Base-by-base conservation (phyloP, 352 stramenopile genomes). In the Pythium utonaiense region DNA sequence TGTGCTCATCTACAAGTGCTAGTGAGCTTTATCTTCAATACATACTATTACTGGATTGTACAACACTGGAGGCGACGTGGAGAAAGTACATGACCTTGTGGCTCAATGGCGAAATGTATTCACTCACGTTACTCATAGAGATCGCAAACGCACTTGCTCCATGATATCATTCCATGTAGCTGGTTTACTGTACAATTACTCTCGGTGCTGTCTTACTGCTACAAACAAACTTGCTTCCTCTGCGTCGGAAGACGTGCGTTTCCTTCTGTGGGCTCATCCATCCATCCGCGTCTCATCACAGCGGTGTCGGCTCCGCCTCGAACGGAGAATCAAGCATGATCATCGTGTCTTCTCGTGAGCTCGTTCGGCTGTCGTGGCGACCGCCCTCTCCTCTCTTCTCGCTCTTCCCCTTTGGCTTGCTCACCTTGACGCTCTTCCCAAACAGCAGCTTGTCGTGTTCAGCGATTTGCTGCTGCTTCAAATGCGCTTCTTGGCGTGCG, bases 1-100 rank as follows among this genome's bases (percentile, higher is more conserved):
- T 27, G 88, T 98, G 60, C 77, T 99, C 56, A 86, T 96, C 49
- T 98, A 98, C 89, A 98, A 98, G 67, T 97, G 91, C 79, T 66
- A 47, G 40, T 27, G 40, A n/a, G 9, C 33, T 40, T 47, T 19
- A 3, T 16, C 14, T 6, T 25, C 16, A 14, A 47, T 6, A 19
- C 36, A 25, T 25, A 16, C 40, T 10, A 4, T 47, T 16, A 27
- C 40, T 19, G 6, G 14, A 14, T 44, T 9, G 13, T 44, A 21
- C 36, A 10, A 33, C 28, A 33, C 28, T 33, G 28, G 28, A 33
- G 9, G 28, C 9, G 5, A 33, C 5, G 28, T 10, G 28, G n/a
- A n/a, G n/a, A n/a, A n/a, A n/a, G n/a, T n/a, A n/a, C n/a, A n/a
- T n/a, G n/a, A n/a, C n/a, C n/a, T n/a, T n/a, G n/a, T n/a, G n/a